Base-by-base conservation (phyloP, 768 basidiomycete species). In the Phaeotremella skinneri region DNA sequence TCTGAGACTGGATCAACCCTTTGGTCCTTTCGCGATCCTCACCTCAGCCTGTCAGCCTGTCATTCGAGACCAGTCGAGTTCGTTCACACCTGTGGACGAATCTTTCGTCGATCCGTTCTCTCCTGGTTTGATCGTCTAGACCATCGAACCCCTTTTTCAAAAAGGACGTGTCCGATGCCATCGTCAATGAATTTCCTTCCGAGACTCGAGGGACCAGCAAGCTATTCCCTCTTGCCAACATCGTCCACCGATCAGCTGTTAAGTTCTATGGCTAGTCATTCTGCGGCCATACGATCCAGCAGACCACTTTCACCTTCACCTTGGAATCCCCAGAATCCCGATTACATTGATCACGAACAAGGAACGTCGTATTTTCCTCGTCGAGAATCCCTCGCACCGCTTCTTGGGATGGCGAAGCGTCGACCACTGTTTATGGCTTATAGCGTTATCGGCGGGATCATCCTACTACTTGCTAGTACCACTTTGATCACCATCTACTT, bases 181-280 rank as follows among this genome's bases (percentile, higher is more conserved):
- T 17, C 17, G 34, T 17, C 34, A 37, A 7, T 17, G 34, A 37
- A 17, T 7, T 37, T 37, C 34, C 17, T 37, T 7, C 17, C 34
- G 34, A 37, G n/a, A n/a, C n/a, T n/a, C n/a, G n/a, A 37, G 34
- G 34, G 17, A 7, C 9, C 34, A 37, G 34, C 9, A 21, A 23
- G 7, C 7, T 45, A 45, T 23, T 45, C 43, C 43, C 43, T 45
- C 11, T 23, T 45, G 7, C 43, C 43, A 23, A 45, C 43, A 13
- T 9, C 43, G 23, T 45, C 43, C 7, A 45, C 43, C 23, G 43
- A 45, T 45, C 43, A 45, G 23, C 43, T 45, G 23, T 20, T 45
- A 6, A 9, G 6, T 7, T 45, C 43, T 9, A 45, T 45, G 43
- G 43, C 43, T 6, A 23, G 11, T 45, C 43, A 45, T 45, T 45